Percentiles rank a stretch among this genome's conserved stretches.
Evolutionary conservation across 2,329 filamentous ascomycete species (phyloP).

Genomic region (Hypoxylon sp.): DNA sequence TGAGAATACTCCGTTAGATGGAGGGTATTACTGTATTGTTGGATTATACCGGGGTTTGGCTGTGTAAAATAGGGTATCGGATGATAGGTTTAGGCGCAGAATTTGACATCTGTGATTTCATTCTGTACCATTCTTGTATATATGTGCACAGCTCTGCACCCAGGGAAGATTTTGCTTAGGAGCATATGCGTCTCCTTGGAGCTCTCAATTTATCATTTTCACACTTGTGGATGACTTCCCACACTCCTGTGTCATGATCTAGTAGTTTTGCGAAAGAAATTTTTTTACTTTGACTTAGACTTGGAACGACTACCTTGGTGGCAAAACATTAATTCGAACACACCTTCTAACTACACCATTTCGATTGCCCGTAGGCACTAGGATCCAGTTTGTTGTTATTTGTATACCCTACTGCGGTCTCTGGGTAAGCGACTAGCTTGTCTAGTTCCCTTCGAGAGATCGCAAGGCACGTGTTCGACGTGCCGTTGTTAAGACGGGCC

Average conservation of each 20-base stretch:
- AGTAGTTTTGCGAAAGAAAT: background rate
- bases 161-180: background rate
- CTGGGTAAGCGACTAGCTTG: background rate
- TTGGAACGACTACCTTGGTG: background rate
- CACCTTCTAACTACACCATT: background rate
- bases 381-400: background rate
- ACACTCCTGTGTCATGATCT: background rate
- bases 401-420: background rate
- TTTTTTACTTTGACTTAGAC: background rate
- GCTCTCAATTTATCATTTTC: background rate
- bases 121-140: slow-evolving; percentile 28
- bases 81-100: background rate
- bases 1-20: background rate
- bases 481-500: background rate
- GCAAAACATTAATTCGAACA: background rate
- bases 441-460: background rate
- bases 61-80: background rate
- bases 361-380: background rate
- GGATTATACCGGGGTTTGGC: slow-evolving; percentile 10
- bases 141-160: background rate
- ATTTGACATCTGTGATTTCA: background rate
- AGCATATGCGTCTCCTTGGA: background rate
- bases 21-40: background rate
- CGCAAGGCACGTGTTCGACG: background rate
- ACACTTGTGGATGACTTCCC: background rate